A percentile compares a stretch with the other conserved stretches of the same genome.
phyloP scores from a whole-genome alignment of 140 eudicot species.

The Erigeron philadelphicus region DNA sequence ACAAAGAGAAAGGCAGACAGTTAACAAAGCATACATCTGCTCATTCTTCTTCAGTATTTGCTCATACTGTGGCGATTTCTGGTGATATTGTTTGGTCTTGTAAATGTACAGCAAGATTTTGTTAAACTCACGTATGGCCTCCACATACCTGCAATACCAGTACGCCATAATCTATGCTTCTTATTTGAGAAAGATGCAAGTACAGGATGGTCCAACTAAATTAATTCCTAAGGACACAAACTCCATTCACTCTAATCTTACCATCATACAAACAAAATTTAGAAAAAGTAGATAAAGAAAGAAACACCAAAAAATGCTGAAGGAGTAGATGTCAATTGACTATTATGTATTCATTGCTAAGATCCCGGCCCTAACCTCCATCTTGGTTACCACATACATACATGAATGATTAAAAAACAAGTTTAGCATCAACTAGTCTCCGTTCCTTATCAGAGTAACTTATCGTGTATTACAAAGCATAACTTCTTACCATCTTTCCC shows the following conservation, averaged over 20 bases:
- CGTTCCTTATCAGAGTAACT: no score
- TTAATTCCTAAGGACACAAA: no score
- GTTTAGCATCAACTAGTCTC: not conserved
- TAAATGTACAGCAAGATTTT: constrained; percentile 72
- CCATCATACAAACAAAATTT: no score
- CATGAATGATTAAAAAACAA: not conserved
- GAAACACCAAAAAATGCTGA: not conserved
- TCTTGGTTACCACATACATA: not conserved
- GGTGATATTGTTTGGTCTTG: constrained; percentile 87
- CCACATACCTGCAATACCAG: constrained; percentile 56
- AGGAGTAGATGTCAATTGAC: no score
- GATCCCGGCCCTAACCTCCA: not conserved
- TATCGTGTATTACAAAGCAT: no score
- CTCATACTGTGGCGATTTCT: constrained; percentile 87
- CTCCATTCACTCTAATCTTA: no score
- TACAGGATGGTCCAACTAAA: not conserved
- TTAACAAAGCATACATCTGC: constrained; percentile 96
- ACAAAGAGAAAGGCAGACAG: constrained; percentile 78
- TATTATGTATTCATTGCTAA: no score
- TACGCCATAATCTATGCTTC: constrained; percentile 8
- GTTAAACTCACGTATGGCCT: constrained; percentile 75
- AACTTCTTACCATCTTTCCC: no score
- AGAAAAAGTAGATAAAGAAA: not conserved
- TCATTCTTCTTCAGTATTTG: constrained; percentile 92
- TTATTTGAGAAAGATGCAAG: not conserved